Base-by-base conservation (phyloP, 2,329 filamentous ascomycete species). In the Arthrobotrys sinensis region DNA sequence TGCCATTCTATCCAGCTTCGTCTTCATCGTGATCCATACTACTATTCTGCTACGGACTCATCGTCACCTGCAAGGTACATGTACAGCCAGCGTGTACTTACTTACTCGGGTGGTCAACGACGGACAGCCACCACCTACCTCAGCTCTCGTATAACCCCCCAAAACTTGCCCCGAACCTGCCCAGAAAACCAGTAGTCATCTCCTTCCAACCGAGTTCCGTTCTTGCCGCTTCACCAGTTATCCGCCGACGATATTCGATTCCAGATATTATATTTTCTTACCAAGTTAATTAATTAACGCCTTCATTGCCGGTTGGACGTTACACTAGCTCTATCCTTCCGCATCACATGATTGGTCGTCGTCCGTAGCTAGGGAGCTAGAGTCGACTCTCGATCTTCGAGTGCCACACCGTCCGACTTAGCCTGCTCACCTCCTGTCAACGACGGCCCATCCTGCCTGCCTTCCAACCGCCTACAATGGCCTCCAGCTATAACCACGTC, bases 381-480 rank as follows among this genome's bases (percentile, higher is more conserved):
- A 40, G 8, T 53, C 28, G 48, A 53, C 48, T 75, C 53, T 70
- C 68, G 38, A 64, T 46, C 62, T 57, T 57, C 45, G 45, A 43
- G 43, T 55, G 62, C 60, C 60, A 60, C 69, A 38, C 48, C 64
- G 60, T 65, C 24, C 21, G 66, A 55, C 38, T 63, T 71, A 43
- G 40, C 32, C 19, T 50, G n/a, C 64, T 46, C 55, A 50, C 40
- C 53, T 45, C 50, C 76, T 60, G 53, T 48, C 38, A 53, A 60
- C 62, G 21, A 65, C 75, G 63, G 65, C 80, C 75, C 72, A 76
- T 72, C 75, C 63, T 71, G 67, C 36, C 57, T 76, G 67, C 36
- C 63, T 76, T 79, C 67, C 70, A 65, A 77, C 80, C 55, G 75
- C 71, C 71, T 57, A 63, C 72, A 65, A 77, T 77, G 73, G 73